Conservation (phyloP, 2,329 filamentous ascomycete species). For the Aspergillus udagawae region DNA sequence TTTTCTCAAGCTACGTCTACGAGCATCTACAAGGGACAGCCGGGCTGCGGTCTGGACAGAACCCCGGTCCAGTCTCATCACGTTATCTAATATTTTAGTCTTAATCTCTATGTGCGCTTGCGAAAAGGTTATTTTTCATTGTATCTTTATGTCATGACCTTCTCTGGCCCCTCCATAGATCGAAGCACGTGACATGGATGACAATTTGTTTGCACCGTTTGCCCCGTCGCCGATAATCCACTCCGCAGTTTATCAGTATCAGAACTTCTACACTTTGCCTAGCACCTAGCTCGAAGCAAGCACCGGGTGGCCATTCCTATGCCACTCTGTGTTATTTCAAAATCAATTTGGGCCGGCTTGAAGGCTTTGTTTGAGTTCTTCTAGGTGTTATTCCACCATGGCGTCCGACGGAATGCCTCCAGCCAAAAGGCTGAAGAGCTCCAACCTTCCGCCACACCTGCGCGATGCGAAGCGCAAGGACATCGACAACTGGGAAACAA, state of each 20-base stretch:
- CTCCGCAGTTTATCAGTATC: background rate
- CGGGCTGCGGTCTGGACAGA: background rate
- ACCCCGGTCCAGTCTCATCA: background rate
- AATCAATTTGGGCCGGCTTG: background rate
- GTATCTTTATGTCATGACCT: background rate
- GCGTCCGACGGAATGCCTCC: slow-evolving; percentile 34
- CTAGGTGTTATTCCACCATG: slow-evolving; percentile 19
- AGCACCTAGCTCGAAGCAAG: background rate
- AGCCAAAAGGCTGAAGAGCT: slow-evolving; percentile 38
- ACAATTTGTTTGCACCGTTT: slow-evolving; percentile 28
- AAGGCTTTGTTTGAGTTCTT: background rate
- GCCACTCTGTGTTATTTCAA: background rate
- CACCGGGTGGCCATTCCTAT: slow-evolving; percentile 2
- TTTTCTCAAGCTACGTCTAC: background rate
- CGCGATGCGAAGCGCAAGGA: slow-evolving; percentile 71
- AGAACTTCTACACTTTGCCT: slow-evolving; percentile 1
- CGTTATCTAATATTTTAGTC: background rate
- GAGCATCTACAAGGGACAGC: background rate
- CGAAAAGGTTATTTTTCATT: background rate
- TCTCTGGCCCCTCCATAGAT: background rate
- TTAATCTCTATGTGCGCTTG: background rate
- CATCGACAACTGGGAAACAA: slow-evolving; percentile 97
- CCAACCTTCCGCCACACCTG: slow-evolving; percentile 31
- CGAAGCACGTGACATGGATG: slow-evolving; percentile 20
- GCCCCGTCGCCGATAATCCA: slow-evolving; percentile 10